These are phyloP conservation scores for Forsythia suspensa DNA, from an alignment of 257 asterid species.

Conservation along the genomic window DNA sequence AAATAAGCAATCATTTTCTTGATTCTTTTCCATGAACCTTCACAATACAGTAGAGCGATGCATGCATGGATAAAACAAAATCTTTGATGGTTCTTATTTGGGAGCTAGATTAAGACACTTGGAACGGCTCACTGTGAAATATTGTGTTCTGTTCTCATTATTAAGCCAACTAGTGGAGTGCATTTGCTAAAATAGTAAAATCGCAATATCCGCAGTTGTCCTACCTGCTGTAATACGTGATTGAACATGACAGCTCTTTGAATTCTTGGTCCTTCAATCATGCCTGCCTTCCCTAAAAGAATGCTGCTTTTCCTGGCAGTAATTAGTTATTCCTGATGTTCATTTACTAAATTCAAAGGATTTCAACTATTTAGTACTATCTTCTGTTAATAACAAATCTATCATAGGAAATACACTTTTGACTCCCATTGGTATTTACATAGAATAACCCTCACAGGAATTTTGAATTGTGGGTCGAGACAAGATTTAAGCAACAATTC, in stretches of 20 bases:
- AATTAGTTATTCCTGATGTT: not conserved
- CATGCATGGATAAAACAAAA: slow-evolving; percentile 3
- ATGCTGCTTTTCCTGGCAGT: not conserved
- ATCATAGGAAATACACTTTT: not conserved
- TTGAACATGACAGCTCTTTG: not conserved
- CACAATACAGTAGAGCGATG: not conserved
- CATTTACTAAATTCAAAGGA: not conserved
- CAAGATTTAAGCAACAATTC: not conserved
- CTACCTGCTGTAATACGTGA: slow-evolving; percentile 14
- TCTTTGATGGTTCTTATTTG: not conserved
- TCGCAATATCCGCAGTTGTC: not conserved
- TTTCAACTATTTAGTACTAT: not conserved
- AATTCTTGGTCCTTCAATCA: not conserved
- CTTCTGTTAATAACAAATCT: not conserved
- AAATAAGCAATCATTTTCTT: not conserved
- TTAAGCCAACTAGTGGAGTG: slow-evolving; percentile 13
- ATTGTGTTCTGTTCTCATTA: not conserved
- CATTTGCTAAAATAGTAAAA: not conserved
- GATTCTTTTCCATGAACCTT: slow-evolving; percentile 4
- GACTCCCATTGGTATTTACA: slow-evolving; percentile 1
- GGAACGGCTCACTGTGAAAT: not conserved
- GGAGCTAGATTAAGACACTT: not conserved
- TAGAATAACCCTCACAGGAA: not conserved
- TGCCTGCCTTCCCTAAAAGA: not conserved
- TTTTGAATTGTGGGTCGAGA: not conserved